Conservation (phyloP, 768 basidiomycete species). For the Boletus speciosus region DNA sequence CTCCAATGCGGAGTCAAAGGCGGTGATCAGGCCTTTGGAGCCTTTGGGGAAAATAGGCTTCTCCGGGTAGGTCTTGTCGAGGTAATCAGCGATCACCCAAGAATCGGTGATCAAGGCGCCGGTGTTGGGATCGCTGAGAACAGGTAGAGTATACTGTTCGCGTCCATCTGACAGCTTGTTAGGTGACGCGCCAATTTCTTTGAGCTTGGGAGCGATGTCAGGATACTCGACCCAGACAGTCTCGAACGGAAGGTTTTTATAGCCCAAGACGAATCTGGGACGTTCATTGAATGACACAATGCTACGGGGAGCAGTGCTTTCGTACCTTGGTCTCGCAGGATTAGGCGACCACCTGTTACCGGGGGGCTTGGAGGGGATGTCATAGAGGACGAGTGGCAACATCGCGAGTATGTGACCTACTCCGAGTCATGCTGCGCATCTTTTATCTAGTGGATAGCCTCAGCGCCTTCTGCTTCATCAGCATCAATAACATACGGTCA, state of each 20-base stretch:
- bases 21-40: constrained; percentile 21
- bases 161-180: constrained; percentile 17
- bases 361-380: constrained; percentile 32
- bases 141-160: constrained; percentile 31
- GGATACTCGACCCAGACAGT: constrained; percentile 35
- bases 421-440: neutral
- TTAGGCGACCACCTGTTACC: constrained; percentile 37
- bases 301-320: neutral
- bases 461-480: neutral
- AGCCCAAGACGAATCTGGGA: constrained; percentile 29
- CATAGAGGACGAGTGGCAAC: constrained; percentile 34
- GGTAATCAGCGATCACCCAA: constrained; percentile 32
- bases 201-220: constrained; percentile 27
- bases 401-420: constrained; percentile 5
- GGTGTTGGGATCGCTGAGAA: constrained; percentile 32
- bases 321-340: constrained; percentile 36
- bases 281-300: neutral
- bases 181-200: constrained; percentile 26
- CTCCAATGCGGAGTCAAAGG: constrained; percentile 10
- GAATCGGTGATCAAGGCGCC: constrained; percentile 30
- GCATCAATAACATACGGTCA: neutral
- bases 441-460: constrained; percentile 1
- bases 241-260: constrained; percentile 33
- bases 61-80: constrained; percentile 35
- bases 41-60: constrained; percentile 27